These are phyloP conservation scores for Coemansia sp. DNA, from an alignment of 192 early-diverging fungal species.

Conservation along the genomic window DNA sequence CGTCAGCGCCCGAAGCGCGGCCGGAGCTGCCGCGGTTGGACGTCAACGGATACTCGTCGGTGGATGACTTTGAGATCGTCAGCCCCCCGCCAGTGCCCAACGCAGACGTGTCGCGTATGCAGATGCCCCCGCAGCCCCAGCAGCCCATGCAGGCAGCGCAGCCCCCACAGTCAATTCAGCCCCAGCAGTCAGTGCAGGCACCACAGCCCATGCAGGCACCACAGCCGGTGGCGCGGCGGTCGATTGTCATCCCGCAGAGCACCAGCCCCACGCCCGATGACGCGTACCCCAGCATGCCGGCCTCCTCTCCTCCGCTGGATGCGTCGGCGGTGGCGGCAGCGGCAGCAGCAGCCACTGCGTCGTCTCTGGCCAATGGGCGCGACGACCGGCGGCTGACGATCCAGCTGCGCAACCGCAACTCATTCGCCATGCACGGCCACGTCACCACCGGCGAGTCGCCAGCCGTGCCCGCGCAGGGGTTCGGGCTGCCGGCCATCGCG, in stretches of 20 bases:
- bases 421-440: constrained; percentile 12
- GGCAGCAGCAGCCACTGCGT: not conserved
- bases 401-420: constrained; percentile 53
- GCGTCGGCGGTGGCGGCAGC: not conserved
- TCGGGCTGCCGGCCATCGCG: constrained; percentile 1
- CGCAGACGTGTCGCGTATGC: constrained; percentile 22
- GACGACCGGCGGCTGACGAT: constrained; percentile 53
- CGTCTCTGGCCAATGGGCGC: constrained; percentile 10
- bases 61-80: constrained; percentile 43
- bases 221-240: constrained; percentile 30
- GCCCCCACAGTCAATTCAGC: not conserved
- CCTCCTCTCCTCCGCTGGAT: not conserved
- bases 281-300: constrained; percentile 1
- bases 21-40: not conserved
- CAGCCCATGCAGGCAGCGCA: too few relatives aligned
- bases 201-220: not conserved
- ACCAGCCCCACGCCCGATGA: constrained; percentile 17
- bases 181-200: not conserved
- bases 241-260: constrained; percentile 39
- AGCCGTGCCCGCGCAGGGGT: not conserved
- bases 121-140: not conserved
- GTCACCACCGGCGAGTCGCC: not conserved
- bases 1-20: not conserved
- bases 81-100: constrained; percentile 10
- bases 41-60: constrained; percentile 14